Evolutionary conservation across 2,329 filamentous ascomycete genomes (phyloP).

Genomic region (Fusarium cicatricum): DNA sequence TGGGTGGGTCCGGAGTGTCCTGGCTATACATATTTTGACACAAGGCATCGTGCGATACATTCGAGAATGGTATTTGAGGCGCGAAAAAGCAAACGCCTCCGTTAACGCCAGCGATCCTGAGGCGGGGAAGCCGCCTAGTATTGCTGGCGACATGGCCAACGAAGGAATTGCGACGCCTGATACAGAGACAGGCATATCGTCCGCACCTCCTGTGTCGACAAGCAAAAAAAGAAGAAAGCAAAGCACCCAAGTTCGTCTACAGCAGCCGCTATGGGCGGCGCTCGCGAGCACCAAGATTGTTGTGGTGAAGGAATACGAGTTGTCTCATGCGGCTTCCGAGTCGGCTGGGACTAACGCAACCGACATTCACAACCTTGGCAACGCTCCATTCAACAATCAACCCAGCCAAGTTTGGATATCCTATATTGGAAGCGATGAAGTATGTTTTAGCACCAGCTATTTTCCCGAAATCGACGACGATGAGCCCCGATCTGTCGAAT

Average conservation of each 20-base stretch:
- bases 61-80: conserved; percentile 71
- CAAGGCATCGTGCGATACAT: conserved; percentile 77
- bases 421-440: conserved; percentile 79
- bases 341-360: conserved; percentile 77
- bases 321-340: conserved; percentile 79
- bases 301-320: conserved; percentile 88
- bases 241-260: conserved; percentile 87
- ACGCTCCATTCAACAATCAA: conserved; percentile 75
- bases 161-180: conserved; percentile 59
- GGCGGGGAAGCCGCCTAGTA: conserved; percentile 60
- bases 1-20: conserved; percentile 71
- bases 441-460: conserved; percentile 77
- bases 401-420: conserved; percentile 82
- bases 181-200: conserved; percentile 52
- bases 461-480: conserved; percentile 59
- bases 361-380: conserved; percentile 79
- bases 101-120: conserved; percentile 67
- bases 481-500: conserved; percentile 33
- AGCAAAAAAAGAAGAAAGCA: conserved; percentile 90
- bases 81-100: conserved; percentile 63
- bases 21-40: conserved; percentile 78
- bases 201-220: conserved; percentile 58
- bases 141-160: conserved; percentile 42
- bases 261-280: conserved; percentile 93
- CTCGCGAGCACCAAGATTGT: conserved; percentile 96